A percentile compares a stretch with the other conserved stretches of the same genome.
Evolutionary conservation across 768 basidiomycete species (phyloP).

Genomic region (Auriscalpium vulgare): DNA sequence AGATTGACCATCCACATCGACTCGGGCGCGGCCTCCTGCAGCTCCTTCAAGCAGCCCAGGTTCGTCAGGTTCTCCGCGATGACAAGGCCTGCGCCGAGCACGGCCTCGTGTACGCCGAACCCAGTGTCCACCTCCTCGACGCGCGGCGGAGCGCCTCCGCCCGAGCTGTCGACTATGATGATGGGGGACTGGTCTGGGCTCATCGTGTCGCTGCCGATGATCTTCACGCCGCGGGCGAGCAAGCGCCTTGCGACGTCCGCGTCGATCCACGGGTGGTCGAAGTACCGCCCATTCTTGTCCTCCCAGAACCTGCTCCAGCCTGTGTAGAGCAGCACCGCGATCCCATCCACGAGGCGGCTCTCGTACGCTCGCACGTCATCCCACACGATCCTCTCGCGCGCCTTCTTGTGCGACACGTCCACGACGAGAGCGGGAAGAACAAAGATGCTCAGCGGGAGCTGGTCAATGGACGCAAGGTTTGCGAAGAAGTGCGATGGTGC

Average conservation of each 20-base stretch:
- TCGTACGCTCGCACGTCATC: conserved; percentile 12
- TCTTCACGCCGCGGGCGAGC: conserved; percentile 16
- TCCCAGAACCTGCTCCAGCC: conserved; percentile 22
- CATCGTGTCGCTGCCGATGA: conserved; percentile 21
- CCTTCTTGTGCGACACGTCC: conserved; percentile 17
- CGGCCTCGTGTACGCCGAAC: conserved; percentile 16
- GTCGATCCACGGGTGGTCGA: conserved; percentile 22
- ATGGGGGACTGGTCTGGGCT: conserved; percentile 19
- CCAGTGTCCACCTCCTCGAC: conserved; percentile 1
- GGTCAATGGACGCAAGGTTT: conserved; percentile 17
- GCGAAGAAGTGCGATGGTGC: conserved; percentile 22
- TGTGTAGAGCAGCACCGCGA: conserved; percentile 19
- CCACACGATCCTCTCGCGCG: conserved; percentile 17
- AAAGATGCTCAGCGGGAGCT: conserved; percentile 18
- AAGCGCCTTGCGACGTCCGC: conserved; percentile 18
- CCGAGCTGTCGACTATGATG: neutral
- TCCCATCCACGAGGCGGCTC: conserved; percentile 11
- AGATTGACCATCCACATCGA: conserved; percentile 14
- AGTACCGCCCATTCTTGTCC: conserved; percentile 6
- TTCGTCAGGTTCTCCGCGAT: conserved; percentile 24
- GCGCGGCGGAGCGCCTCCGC: too few species aligned
- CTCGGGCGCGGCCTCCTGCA: neutral
- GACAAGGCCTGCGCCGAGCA: conserved; percentile 17
- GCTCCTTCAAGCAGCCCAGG: conserved; percentile 12
- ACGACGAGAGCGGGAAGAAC: conserved; percentile 19